Base-by-base conservation (phyloP, 2,329 filamentous ascomycete genomes). In the Exophiala phaeomuriformis region DNA sequence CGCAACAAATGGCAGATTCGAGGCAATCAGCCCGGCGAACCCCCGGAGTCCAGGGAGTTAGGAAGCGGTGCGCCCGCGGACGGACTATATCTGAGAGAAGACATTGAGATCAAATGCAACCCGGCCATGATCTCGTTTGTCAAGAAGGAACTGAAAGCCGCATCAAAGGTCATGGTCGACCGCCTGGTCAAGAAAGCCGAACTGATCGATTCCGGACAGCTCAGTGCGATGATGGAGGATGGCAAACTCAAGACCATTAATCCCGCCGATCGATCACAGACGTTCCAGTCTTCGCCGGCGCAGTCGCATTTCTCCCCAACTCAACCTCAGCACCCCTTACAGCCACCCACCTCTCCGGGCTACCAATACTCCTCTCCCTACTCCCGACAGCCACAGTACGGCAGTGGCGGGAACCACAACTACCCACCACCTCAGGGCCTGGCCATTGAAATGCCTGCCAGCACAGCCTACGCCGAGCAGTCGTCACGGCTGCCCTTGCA, bases 31-130 rank as follows among this genome's bases (percentile, higher is more conserved):
- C 84, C 84, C 0, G 86, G 84, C 28, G 88, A 94, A 68, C 79
- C 82, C 1, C 73, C 76, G 33, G 78, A 84, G 63, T 76, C 81
- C 0, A 71, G 79, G 8, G 86, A 91, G 70, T 70, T 87, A 28
- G 85, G 84, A 8, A 71, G 86, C 6, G 78, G 77, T 19, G 81
- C 78, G 0, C 88, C 88, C 0, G 69, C 76, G 19, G 74, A 80
- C 40, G 89, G 88, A 0, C 72, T 95, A 8, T 94, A 90, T 66
- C 72, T 95, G 41, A 78, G 86, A 27, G 89, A 95, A 72, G 89
- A 95, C 60, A 84, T 93, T 45, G 84, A 89, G 59, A 83, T 95
- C 75, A 80, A 79, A 53, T 94, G 88, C 72, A 91, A 90, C 64
- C 73, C 89, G 51, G 74, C 93, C 57, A 80, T 93, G 73, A 77